Evolutionary conservation across 805 yeast genomes (phyloP), one percentile per base, ranked within the genome.

Genomic region (Ogataea trehalophila): DNA sequence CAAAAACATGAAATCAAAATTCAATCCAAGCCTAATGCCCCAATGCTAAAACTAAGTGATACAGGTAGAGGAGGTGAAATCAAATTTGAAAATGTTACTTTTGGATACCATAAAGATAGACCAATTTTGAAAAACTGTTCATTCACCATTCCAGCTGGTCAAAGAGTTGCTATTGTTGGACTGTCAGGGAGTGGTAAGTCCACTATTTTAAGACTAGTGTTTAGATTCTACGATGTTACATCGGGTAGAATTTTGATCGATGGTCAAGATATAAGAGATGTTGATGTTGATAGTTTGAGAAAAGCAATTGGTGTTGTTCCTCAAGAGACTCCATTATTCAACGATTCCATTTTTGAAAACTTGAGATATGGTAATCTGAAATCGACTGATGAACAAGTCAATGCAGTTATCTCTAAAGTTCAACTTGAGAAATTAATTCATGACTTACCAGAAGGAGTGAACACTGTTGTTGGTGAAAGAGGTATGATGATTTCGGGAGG

Each of bases 401-500:
- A 66, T 9, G 64, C 67, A 8, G 89, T 83, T 6, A 82, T 92
- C 15, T 65, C 72, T 37, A 78, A 80, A 57, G 96, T 96, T 4
- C 83, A 86, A 57, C 72, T 92, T 51, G 78, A 78, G 51, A 64
- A 68, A 22, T 69, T 92, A 41, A 74, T 92, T 15, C 56, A 65
- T 6, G 87, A 83, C 39, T 67, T 94, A 41, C 98, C 99, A 0
- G 86, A 87, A 14, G 97, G 97, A 1, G 71, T 78, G 37, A 72
- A 85, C 29, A 94, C 98, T 0, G 73, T 87, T 48, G 99, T 94
- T 16, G 99, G 99, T 42, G 99, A 94, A 66, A 74, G 95, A 61
- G 99, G 99, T n/a, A 76, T 94, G 77, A 94, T 94, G 99, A 91
- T 94, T 41, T 89, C 97, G 23, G 99, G 99, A n/a, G 99, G 99